Evolutionary conservation across 2,329 filamentous ascomycete genomes (phyloP), one percentile per base, ranked within the genome.

Genomic region (Mollisiaceae sp.): DNA sequence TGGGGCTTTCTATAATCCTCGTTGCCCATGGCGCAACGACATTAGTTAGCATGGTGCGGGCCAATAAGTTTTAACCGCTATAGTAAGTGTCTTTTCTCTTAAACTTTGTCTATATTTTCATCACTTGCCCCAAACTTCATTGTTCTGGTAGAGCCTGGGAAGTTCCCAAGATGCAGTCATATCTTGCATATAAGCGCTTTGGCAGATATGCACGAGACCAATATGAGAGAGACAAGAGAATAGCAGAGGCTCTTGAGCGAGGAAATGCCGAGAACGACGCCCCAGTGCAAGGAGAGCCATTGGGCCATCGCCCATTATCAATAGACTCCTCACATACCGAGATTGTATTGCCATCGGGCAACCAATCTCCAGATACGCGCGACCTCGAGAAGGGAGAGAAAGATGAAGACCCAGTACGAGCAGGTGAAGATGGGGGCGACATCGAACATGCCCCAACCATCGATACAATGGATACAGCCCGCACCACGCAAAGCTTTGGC

Each of bases 331-430:
- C 55, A 57, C 55, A 57, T n/a, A 39, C 55, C 32, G 55, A 57
- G 36, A 36, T 57, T 15, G 14, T 35, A 55, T 32, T 20, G 8
- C 24, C 12, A 57, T 22, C 32, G 3, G 27, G 35, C 52, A 18
- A 38, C 5, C 52, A 35, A 36, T 39, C 32, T 35, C 47, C 60
- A 6, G 67, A 67, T 36, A 55, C 67, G 1, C 64, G 63, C 9
- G 71, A 71, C 55, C 50, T 56, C n/a, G 67, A 72, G 47, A 72
- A 68, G 58, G 69, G 50, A 56, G 65, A 67, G n/a, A n/a, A n/a
- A n/a, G n/a, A n/a, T 24, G 60, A 61, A 22, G 22, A 58, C 50
- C 22, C 55, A 52, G 64, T 47, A 47, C 9, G 20, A 20, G 50
- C 38, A n/a, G 22, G 59, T 18, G 18, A 54, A 43, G 35, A 47